Evolutionary conservation across 2,329 filamentous ascomycete genomes (phyloP).

Genomic region (Dactylellina parvicollis): DNA sequence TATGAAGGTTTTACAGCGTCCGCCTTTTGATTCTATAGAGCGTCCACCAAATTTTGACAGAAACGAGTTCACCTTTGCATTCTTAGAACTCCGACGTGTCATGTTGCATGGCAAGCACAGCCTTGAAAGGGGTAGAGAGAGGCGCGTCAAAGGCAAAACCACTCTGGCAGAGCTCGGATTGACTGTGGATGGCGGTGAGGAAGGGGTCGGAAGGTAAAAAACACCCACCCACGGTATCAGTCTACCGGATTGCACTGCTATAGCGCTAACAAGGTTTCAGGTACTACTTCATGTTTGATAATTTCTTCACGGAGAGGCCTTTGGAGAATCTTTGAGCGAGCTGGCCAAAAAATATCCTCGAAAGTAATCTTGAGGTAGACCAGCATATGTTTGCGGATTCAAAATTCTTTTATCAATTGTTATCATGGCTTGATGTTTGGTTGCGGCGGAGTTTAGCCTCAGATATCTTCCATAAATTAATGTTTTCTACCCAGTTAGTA

Average conservation of each 20-base stretch:
- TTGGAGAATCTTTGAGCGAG: not conserved
- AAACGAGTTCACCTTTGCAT: slow-evolving; percentile 8
- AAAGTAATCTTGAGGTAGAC: not conserved
- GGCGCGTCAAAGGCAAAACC: slow-evolving; percentile 22
- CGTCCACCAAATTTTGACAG: not conserved
- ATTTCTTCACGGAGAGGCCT: too few relatives aligned
- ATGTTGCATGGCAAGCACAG: slow-evolving; percentile 2
- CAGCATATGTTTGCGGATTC: too few relatives aligned
- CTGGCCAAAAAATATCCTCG: not conserved
- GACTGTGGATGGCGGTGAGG: slow-evolving; percentile 18
- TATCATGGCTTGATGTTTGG: too few relatives aligned
- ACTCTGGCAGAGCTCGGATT: slow-evolving; percentile 25
- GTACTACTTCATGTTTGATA: slow-evolving; percentile 47
- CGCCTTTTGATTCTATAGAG: slow-evolving; percentile 12
- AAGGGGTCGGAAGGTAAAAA: slow-evolving; percentile 30
- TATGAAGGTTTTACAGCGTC: slow-evolving; percentile 9
- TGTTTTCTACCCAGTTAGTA: too few relatives aligned
- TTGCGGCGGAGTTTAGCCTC: too few relatives aligned
- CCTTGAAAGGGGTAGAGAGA: slow-evolving; percentile 21
- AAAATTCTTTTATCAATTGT: too few relatives aligned
- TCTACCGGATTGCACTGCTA: not conserved
- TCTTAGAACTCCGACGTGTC: slow-evolving; percentile 16
- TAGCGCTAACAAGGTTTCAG: not conserved
- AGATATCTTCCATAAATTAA: too few relatives aligned
- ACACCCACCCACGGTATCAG: not conserved